phyloP scores from a whole-genome alignment of 1,284 basidiomycete species.

The Anthracocystis panici-leucophaei region DNA sequence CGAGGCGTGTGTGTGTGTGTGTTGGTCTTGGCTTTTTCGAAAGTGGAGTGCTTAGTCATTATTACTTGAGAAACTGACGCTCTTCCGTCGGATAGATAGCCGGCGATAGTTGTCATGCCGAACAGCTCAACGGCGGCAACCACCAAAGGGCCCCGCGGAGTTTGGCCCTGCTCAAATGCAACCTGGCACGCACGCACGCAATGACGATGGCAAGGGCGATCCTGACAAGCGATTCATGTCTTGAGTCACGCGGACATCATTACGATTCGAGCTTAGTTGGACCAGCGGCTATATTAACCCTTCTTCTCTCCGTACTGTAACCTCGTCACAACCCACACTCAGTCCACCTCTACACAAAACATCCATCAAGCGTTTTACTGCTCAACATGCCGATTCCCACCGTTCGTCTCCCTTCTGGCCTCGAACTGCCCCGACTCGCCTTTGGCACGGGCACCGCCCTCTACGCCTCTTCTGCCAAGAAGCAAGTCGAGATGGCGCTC shows the following conservation, averaged over 20 bases:
- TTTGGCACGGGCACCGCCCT: slow-evolving; percentile 55
- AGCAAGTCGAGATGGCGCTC: slow-evolving; percentile 48
- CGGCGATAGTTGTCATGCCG: background rate
- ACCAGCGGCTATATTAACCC: background rate
- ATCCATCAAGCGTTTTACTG: background rate
- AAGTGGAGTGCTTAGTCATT: slow-evolving; percentile 4
- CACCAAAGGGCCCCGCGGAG: background rate
- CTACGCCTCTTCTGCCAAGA: slow-evolving; percentile 28
- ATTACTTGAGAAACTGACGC: background rate
- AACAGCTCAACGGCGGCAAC: too few relatives aligned
- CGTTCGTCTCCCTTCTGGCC: slow-evolving; percentile 37
- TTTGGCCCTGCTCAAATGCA: too few relatives aligned
- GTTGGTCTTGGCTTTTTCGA: slow-evolving; percentile 28
- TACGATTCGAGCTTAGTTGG: background rate
- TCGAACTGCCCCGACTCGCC: slow-evolving; percentile 50
- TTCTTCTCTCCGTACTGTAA: too few relatives aligned
- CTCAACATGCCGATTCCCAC: slow-evolving; percentile 36
- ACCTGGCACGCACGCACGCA: too few relatives aligned
- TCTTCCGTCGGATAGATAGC: slow-evolving; percentile 3
- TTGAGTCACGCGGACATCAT: too few relatives aligned
- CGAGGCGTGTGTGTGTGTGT: slow-evolving; percentile 6
- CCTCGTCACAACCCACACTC: too few relatives aligned
- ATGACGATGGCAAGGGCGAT: background rate
- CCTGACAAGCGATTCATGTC: background rate
- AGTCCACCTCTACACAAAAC: background rate